These are phyloP conservation scores for Hansfordia pulvinata DNA, from an alignment of 2,329 filamentous ascomycete species.

Conservation along the genomic window DNA sequence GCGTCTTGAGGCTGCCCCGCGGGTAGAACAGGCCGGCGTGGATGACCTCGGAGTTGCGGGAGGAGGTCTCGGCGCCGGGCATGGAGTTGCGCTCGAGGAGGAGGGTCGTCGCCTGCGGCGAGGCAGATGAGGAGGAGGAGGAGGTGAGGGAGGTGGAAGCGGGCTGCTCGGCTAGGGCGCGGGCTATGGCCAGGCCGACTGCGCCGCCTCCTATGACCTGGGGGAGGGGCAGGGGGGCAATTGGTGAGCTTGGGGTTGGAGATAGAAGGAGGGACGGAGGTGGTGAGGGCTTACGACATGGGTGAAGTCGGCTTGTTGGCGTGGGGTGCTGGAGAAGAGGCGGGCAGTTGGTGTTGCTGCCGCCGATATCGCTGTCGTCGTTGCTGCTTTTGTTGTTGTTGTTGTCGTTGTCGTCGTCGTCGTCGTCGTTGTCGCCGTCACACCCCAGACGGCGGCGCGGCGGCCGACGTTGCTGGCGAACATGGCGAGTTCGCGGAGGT, in stretches of 20 bases:
- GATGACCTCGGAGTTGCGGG: constrained; percentile 89
- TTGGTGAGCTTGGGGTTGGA: no score
- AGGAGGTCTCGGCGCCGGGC: constrained; percentile 75
- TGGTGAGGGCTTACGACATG: constrained; percentile 18
- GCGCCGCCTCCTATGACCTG: constrained; percentile 48
- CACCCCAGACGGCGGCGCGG: no score
- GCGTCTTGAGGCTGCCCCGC: constrained; percentile 60
- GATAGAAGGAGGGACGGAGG: neutral
- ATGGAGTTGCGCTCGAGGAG: constrained; percentile 67
- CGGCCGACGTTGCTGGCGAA: no score
- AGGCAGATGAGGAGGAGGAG: constrained; percentile 79
- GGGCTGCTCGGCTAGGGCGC: neutral
- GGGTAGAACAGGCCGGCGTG: constrained; percentile 94
- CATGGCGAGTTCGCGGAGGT: no score
- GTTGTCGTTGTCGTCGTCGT: constrained; percentile 1
- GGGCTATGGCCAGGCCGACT: constrained; percentile 63
- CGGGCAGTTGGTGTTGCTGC: constrained; percentile 1
- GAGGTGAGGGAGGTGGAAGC: constrained; percentile 48
- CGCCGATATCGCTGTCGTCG: constrained; percentile 1
- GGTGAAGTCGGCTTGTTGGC: constrained; percentile 17
- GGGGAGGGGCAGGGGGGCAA: neutral
- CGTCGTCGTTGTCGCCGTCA: neutral
- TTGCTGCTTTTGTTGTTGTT: no score
- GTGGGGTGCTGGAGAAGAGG: constrained; percentile 14
- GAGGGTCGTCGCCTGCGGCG: constrained; percentile 60